Evolutionary conservation across 306 rosid genomes (phyloP).

Genomic region (Casuarina equisetifolia): DNA sequence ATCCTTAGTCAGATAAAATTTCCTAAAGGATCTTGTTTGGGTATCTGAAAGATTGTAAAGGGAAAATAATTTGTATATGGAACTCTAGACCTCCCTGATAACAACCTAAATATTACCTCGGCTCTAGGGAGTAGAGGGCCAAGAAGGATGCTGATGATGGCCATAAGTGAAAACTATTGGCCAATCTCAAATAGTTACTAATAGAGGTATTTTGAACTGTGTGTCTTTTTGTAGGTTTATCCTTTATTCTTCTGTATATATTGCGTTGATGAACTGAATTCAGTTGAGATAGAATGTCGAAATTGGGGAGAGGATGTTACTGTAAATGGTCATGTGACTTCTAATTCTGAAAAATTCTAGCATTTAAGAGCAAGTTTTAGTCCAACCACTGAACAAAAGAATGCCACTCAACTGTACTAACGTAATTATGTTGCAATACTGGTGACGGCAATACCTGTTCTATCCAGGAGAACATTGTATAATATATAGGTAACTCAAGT

Average conservation of each 20-base stretch:
- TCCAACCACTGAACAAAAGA: neutral
- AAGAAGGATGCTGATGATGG: neutral
- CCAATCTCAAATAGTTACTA: neutral
- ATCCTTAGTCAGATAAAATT: neutral
- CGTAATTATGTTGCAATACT: neutral
- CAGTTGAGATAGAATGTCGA: neutral
- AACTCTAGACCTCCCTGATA: neutral
- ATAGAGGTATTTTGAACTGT: neutral
- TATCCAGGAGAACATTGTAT: neutral
- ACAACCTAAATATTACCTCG: neutral
- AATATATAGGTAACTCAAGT: neutral
- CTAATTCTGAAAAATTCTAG: neutral
- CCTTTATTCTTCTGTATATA: neutral
- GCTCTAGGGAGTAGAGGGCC: neutral
- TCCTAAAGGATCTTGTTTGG: neutral
- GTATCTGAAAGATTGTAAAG: neutral
- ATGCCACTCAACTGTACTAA: neutral
- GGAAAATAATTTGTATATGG: neutral
- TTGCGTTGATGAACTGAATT: neutral
- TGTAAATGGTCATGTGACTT: neutral
- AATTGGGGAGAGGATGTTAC: neutral
- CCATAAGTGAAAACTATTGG: neutral
- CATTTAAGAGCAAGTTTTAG: neutral
- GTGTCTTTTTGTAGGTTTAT: neutral
- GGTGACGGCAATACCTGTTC: neutral